Conservation (phyloP, 768 basidiomycete species). For the Rubroboletus satanas region DNA sequence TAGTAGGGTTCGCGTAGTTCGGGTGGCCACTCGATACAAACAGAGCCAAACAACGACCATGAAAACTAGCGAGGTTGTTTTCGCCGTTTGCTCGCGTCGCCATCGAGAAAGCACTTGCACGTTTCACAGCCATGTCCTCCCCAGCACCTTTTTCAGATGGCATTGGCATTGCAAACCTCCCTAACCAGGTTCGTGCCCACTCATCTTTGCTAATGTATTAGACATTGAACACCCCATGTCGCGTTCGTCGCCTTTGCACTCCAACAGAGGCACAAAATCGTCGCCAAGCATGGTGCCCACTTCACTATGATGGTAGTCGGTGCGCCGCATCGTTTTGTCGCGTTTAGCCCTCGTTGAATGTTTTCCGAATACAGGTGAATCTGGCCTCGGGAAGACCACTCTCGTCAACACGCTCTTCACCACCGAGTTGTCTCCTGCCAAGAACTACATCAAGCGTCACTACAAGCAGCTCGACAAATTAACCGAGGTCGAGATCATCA, state of each 20-base stretch:
- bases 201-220: not conserved
- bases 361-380: constrained; percentile 64
- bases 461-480: constrained; percentile 97
- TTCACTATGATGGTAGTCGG: constrained; percentile 99
- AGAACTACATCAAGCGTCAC: constrained; percentile 87
- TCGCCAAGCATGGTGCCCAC: constrained; percentile 94
- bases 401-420: constrained; percentile 99
- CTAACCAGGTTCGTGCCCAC: constrained; percentile 76
- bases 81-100: constrained; percentile 16
- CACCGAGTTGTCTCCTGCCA: constrained; percentile 87
- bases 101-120: constrained; percentile 14
- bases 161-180: constrained; percentile 94
- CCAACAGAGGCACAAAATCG: constrained; percentile 93
- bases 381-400: constrained; percentile 94
- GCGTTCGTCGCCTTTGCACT: constrained; percentile 3
- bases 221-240: not conserved
- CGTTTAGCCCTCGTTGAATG: not conserved
- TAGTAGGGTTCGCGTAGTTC: not conserved
- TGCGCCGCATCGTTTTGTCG: constrained; percentile 26
- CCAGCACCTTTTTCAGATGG: constrained; percentile 53
- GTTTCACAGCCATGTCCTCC: constrained; percentile 23
- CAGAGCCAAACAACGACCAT: constrained; percentile 20
- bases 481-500: constrained; percentile 97
- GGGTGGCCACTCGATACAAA: constrained; percentile 24
- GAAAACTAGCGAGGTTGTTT: constrained; percentile 25